Conservation (phyloP, 805 yeast genomes). For the Wickerhamomyces subpelliculosus region DNA sequence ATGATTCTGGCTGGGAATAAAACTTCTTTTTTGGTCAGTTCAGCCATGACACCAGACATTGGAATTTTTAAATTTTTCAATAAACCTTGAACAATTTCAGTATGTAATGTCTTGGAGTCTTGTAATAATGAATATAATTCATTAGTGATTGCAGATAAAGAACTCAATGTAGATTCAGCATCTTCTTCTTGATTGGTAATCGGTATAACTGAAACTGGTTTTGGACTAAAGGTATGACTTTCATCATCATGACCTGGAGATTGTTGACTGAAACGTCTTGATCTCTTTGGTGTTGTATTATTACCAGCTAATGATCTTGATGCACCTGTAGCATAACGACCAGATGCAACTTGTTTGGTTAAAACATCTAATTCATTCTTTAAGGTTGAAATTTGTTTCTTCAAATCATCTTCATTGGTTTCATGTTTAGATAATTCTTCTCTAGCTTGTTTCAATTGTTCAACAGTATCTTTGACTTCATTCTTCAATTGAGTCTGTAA, state of each 20-base stretch:
- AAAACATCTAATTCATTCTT: conserved; percentile 25
- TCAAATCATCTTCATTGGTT: conserved; percentile 55
- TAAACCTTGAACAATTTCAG: conserved; percentile 81
- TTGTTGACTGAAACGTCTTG: conserved; percentile 30
- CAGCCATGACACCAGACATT: conserved; percentile 76
- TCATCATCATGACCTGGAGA: conserved; percentile 28
- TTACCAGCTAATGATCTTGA: conserved; percentile 27
- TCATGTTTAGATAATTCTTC: conserved; percentile 51
- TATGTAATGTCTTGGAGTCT: conserved; percentile 65
- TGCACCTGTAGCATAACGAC: conserved; percentile 16
- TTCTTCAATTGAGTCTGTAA: conserved; percentile 57
- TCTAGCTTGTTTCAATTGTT: conserved; percentile 55
- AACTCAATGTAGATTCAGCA: conserved; percentile 32
- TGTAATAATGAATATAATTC: conserved; percentile 66
- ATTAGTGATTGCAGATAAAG: conserved; percentile 66
- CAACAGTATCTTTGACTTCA: conserved; percentile 55
- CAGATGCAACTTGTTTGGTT: conserved; percentile 25
- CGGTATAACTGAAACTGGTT: conserved; percentile 59
- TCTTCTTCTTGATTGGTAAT: conserved; percentile 44
- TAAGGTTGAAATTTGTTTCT: conserved; percentile 40
- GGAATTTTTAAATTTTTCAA: conserved; percentile 83
- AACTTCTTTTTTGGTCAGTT: conserved; percentile 80
- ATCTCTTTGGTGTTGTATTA: conserved; percentile 22
- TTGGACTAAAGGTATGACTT: conserved; percentile 24
- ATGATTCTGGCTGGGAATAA: conserved; percentile 94